Base-by-base conservation (phyloP, 495 filamentous ascomycete species). In the Aspergillus leporis region DNA sequence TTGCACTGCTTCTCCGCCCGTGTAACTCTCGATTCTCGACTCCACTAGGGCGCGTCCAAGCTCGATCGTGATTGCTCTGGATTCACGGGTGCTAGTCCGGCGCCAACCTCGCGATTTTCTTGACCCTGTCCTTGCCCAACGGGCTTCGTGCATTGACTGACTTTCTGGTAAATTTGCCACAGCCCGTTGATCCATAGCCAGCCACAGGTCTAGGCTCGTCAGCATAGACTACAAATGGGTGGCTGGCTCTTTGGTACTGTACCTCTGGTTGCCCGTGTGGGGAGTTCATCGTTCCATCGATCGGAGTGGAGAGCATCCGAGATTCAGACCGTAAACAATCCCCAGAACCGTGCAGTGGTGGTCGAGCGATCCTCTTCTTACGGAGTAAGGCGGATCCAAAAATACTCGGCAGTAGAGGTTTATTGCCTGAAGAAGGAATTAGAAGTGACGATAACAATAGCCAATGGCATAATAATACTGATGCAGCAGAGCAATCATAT, bases 301-400 rank as follows among this genome's bases (percentile, higher is more conserved):
- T 65, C 63, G 56, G 32, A 45, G 63, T 62, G 60, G 56, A 66
- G 53, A 31, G 54, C 47, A 51, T 40, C 48, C 46, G 19, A 51
- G 16, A 14, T 22, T 40, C 19, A 4, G 32, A 38, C 32, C n/a
- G 19, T 23, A 47, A 22, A 23, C 43, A 47, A 41, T 10, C 10
- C 18, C 49, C 23, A 50, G 22, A 22, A 23, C 13, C 28, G 47
- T 50, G 47, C 32, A n/a, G 49, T 51, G 49, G 16, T 32, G 36
- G 48, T 56, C 36, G 38, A 51, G 34, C 28, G 10, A 51, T 51
- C 25, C n/a, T 28, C 47, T 23, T 9, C n/a, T 40, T 40, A 3
- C 10, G 10, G 10, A 3, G 36, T n/a, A 40, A 40, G 36, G 36
- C 36, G 36, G 25, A 28, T 28, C 25, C 25, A 28, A 28, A 28